Base-by-base conservation (phyloP, 495 filamentous ascomycete genomes). In the Hyphodiscus hymeniophilus region DNA sequence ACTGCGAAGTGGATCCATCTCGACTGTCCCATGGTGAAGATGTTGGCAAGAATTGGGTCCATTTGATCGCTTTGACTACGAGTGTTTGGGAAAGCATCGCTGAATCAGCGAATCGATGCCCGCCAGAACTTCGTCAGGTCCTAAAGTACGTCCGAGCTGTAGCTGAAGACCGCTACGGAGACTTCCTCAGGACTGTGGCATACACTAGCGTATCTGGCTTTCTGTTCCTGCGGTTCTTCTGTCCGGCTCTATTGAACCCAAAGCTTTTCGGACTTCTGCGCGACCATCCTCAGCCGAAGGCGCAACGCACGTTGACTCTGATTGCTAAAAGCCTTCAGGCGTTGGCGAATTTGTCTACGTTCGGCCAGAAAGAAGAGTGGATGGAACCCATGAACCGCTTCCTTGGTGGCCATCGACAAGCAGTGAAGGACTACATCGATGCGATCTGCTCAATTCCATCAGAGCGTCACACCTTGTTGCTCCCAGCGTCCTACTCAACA, bases 331-430 rank as follows among this genome's bases (percentile, higher is more conserved):
- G 85, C 13, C 73, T 99, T n/a, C 91, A 97, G 67, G 90, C 86
- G 13, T 72, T 99, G 32, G 92, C 91, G 16, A 97, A 96, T 59
- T 80, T 96, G 67, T 86, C 86, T 10, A 89, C 80, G 2, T 96
- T 97, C 51, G 94, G 92, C 46, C 85, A 83, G 58, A 97, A 97
- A 63, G 92, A 97, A 63, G 77, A 82, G 3, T 99, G 91, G 89
- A 99, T 99, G 92, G 94, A 94, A 64, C 88, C 87, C 3, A 97
- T 97, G 94, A 99, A 96, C 59, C 75, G 73, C 10, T 87, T 88
- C 55, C 69, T 88, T 46, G 56, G 58, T 8, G 63, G 70, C n/a
- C 72, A 84, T 48, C 67, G 80, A 7, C 77, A 82, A 45, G 79
- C 84, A 18, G 87, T 97, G 67, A 94, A 89, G 61, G 73, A 81